Evolutionary conservation across 148 eudicot genomes (phyloP), one percentile per base, ranked within the genome.

Genomic region (Cornus controversa): DNA sequence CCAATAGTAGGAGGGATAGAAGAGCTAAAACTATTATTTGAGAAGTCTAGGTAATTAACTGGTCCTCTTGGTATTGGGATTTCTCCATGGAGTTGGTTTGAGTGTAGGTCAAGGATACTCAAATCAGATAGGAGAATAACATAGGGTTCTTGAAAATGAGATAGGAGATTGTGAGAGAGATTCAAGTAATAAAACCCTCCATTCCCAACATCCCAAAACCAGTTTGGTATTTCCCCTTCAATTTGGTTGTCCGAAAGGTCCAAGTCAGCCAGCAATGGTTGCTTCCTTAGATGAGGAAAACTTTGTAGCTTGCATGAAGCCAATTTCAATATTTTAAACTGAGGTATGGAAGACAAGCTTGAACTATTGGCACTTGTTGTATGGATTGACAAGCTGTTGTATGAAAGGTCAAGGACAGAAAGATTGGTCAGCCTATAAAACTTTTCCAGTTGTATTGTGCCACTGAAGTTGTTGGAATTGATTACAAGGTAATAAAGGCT

Each of bases 1-100:
- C 31, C 31, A 53, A 50, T 18, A 0, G 24, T 1, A 23, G 75
- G 16, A 13, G 67, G 69, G 54, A 75, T 70, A n/a, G 25, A 11
- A 16, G 72, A 76, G 53, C 10, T 57, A 67, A 73, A 73, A 60
- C 16, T 57, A 28, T 73, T 73, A 15, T 28, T 62, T 4, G 75
- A 72, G 8, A 23, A 53, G 45, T 72, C 75, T n/a, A 72, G 3
- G 24, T 23, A 24, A 8, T 13, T 6, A 13, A 1, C 20, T n/a
- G 31, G 22, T 16, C 22, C 8, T 24, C 68, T 3, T 18, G 70
- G 29, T 10, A 14, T n/a, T 67, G 85, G 85, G 54, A 75, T 25
- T 58, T 70, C 40, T 4, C 85, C 85, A 47, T 66, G 79, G 28
- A 82, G 70, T 8, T 25, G 36, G 80, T 83, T 83, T 50, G 79